Evolutionary conservation across 2,329 filamentous ascomycete species (phyloP).

Genomic region (Scopulariopsis brevicaulis): DNA sequence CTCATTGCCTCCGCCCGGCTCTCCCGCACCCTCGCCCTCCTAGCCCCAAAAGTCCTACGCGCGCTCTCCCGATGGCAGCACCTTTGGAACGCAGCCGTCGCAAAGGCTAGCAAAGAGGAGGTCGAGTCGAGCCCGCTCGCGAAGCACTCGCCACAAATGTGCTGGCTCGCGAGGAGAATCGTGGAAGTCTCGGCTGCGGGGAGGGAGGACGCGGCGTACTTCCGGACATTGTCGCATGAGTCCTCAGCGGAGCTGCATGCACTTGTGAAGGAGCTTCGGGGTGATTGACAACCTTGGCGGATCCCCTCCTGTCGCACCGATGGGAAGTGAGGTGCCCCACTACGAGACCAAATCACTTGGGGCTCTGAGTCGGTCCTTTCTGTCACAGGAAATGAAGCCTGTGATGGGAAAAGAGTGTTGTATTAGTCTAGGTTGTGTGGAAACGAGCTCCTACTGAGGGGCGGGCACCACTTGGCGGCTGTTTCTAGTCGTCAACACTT

Average conservation of each 20-base stretch:
- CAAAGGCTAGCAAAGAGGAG: neutral
- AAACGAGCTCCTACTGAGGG: no score
- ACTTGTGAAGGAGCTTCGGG: neutral
- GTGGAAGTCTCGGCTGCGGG: slow-evolving; percentile 6
- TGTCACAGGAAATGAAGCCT: no score
- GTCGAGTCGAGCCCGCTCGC: slow-evolving; percentile 5
- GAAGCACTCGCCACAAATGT: slow-evolving; percentile 8
- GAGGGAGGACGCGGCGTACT: neutral
- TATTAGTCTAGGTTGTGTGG: no score
- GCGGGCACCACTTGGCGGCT: no score
- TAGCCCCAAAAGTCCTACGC: slow-evolving; percentile 6
- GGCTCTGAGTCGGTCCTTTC: no score
- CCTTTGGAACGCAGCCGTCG: slow-evolving; percentile 8
- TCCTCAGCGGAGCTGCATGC: neutral
- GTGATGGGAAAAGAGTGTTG: no score
- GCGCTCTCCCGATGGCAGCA: slow-evolving; percentile 11
- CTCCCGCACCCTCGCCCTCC: slow-evolving; percentile 7
- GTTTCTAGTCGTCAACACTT: no score
- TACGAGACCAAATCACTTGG: no score
- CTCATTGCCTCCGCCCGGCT: slow-evolving; percentile 8
- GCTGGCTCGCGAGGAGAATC: slow-evolving; percentile 5
- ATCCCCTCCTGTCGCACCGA: no score
- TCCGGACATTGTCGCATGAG: neutral
- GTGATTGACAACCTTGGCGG: neutral
- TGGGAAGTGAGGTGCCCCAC: no score